These are phyloP conservation scores for Alternaria brassicicola DNA, from an alignment of 2,329 filamentous ascomycete genomes.

Conservation along the genomic window DNA sequence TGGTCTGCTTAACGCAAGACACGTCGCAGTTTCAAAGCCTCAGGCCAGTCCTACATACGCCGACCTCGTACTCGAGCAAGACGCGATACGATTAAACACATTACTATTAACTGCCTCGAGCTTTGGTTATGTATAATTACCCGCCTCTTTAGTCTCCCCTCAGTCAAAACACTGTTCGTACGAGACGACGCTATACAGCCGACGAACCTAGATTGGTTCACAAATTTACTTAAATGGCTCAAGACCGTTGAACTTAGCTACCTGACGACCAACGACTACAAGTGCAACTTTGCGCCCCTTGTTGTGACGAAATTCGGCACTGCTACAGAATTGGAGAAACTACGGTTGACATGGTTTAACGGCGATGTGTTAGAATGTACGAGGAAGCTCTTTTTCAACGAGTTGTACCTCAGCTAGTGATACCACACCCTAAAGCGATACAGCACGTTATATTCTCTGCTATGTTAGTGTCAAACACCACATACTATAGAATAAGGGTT, in stretches of 20 bases:
- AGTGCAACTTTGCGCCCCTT: no score
- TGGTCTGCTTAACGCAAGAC: not conserved
- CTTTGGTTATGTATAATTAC: not conserved
- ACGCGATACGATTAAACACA: not conserved
- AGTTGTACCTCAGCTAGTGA: no score
- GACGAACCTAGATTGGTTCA: fast-evolving
- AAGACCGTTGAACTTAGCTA: not conserved
- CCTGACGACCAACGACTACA: not conserved
- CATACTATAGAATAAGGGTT: not conserved
- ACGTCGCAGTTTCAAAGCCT: not conserved
- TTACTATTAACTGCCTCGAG: not conserved
- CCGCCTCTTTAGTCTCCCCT: not conserved
- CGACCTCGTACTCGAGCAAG: not conserved
- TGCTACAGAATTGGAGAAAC: not conserved
- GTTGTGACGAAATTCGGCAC: not conserved
- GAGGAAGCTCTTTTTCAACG: no score
- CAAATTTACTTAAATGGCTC: not conserved
- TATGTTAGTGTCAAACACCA: no score
- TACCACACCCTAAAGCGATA: no score
- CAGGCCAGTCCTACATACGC: not conserved
- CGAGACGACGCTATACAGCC: not conserved
- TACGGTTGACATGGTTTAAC: not conserved
- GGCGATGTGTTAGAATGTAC: not conserved
- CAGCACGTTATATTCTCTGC: no score
- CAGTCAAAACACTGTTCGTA: not conserved